Evolutionary conservation across 1,284 basidiomycete species (phyloP).

Genomic region (Ustilago nuda): DNA sequence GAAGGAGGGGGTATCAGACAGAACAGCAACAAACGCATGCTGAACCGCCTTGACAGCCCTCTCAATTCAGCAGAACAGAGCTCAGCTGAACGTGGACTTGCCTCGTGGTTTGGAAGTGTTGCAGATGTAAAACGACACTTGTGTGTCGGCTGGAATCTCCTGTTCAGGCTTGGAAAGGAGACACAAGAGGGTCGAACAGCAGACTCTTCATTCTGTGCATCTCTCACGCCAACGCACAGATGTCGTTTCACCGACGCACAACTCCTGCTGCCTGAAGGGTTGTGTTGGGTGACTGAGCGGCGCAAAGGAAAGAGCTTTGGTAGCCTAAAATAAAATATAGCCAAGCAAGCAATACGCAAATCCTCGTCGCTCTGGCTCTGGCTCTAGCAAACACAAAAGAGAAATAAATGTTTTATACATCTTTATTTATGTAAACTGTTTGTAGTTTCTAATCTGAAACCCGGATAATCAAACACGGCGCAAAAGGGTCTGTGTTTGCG

Average conservation of each 20-base stretch:
- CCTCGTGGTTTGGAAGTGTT: slow-evolving; percentile 1
- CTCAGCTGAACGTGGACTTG: not conserved
- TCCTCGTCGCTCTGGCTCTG: not conserved
- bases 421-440: slow-evolving; percentile 3
- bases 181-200: not conserved
- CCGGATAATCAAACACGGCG: not conserved
- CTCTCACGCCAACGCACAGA: not conserved
- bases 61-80: not conserved
- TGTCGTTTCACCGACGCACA: not conserved
- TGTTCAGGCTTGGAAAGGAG: not conserved
- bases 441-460: slow-evolving; percentile 4
- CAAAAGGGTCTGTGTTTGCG: not conserved
- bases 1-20: not conserved
- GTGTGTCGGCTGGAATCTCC: slow-evolving; percentile 2
- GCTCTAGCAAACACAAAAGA: not conserved
- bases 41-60: not conserved
- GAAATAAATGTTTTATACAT: not conserved
- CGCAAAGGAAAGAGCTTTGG: no score
- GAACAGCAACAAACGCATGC: not conserved
- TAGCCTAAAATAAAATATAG: not conserved
- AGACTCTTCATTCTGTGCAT: no score
- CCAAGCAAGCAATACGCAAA: not conserved
- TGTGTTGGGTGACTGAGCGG: not conserved
- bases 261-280: not conserved
- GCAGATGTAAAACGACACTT: not conserved